A percentile compares a stretch with the other conserved stretches of the same genome.
Evolutionary conservation across 2,329 filamentous ascomycete genomes (phyloP).

Genomic region (Penicillium sp.): DNA sequence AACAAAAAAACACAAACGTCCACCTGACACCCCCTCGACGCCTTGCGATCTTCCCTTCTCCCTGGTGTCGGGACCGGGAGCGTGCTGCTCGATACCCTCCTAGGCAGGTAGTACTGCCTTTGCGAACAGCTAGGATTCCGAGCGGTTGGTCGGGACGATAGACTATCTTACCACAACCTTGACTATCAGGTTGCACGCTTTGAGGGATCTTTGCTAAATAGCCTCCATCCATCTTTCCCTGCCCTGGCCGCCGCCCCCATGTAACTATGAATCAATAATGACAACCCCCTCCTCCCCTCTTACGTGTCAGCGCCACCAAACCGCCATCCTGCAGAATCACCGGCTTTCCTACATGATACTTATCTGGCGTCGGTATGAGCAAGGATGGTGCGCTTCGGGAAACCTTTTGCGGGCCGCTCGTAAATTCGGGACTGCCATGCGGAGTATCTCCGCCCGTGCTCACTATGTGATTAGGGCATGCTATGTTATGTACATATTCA

Average conservation of each 20-base stretch:
- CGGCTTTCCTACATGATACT: conserved; percentile 18
- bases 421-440: conserved; percentile 1
- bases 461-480: too few species aligned
- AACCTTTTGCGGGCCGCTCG: conserved; percentile 16
- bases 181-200: neutral
- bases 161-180: neutral
- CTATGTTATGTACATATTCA: too few species aligned
- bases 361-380: conserved; percentile 14
- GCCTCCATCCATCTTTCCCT: neutral
- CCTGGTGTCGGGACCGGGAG: conserved; percentile 11
- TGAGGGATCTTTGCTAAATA: neutral
- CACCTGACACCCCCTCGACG: conserved; percentile 14
- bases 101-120: conserved; percentile 17
- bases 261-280: conserved; percentile 15
- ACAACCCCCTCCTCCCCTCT: conserved; percentile 2
- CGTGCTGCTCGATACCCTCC: conserved; percentile 12
- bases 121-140: neutral
- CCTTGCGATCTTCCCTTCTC: conserved; percentile 11
- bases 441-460: neutral
- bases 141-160: neutral
- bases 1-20: neutral
- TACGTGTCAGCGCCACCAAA: conserved; percentile 33
- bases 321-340: conserved; percentile 8
- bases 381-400: conserved; percentile 14
- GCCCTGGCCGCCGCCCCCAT: neutral